Conservation (phyloP, 2,329 filamentous ascomycete species). For the Lecanosticta acicola region DNA sequence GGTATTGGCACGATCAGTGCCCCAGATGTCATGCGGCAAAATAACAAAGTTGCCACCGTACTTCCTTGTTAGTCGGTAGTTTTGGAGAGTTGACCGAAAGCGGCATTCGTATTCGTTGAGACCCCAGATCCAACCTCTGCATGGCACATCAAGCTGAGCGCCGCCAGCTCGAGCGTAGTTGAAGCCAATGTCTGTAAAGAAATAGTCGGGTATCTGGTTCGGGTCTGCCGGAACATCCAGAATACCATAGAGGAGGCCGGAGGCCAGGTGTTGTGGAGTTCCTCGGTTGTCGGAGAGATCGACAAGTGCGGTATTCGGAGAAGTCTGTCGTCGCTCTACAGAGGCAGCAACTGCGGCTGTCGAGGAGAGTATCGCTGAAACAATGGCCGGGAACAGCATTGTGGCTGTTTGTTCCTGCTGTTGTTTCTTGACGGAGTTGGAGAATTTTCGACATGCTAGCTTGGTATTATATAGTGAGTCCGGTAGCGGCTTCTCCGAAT, state of each 20-base stretch:
- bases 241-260: conserved; percentile 42
- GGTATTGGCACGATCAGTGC: conserved; percentile 30
- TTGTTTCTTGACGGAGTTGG: too few relatives aligned
- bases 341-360: conserved; percentile 3
- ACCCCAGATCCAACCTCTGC: conserved; percentile 39
- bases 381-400: neutral
- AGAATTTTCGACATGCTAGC: too few relatives aligned
- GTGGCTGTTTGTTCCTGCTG: neutral
- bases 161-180: conserved; percentile 39
- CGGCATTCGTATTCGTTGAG: conserved; percentile 31
- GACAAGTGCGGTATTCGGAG: conserved; percentile 23
- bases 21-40: conserved; percentile 25
- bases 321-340: conserved; percentile 12
- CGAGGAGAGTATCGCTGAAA: neutral
- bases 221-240: conserved; percentile 19
- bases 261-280: conserved; percentile 34
- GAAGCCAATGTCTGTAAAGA: conserved; percentile 39
- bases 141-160: conserved; percentile 34
- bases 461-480: too few relatives aligned
- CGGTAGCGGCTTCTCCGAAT: too few relatives aligned
- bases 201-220: conserved; percentile 37
- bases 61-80: conserved; percentile 42
- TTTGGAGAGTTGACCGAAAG: conserved; percentile 41
- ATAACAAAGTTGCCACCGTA: conserved; percentile 20
- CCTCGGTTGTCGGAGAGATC: conserved; percentile 32